Evolutionary conservation across 2,329 filamentous ascomycete genomes (phyloP).

Genomic region (Colletotrichum sp.): DNA sequence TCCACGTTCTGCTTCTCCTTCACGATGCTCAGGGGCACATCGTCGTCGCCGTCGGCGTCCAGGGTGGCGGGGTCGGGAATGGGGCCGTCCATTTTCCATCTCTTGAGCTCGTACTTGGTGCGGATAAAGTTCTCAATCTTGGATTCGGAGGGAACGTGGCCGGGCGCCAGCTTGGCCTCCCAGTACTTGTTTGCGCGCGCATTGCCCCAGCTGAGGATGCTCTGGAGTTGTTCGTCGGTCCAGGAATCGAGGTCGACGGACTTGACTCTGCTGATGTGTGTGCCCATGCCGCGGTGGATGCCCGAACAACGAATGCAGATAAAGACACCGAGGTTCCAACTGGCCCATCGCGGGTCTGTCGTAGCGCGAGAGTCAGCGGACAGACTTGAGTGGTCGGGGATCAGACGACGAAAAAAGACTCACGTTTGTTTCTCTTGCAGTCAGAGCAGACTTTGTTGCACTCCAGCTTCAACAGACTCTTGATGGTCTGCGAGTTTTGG

Average conservation of each 20-base stretch:
- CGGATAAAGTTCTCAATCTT: constrained; percentile 99
- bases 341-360: constrained; percentile 95
- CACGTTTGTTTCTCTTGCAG: constrained; percentile 99
- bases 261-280: constrained; percentile 97
- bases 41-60: constrained; percentile 84
- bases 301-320: constrained; percentile 98
- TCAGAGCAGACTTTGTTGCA: constrained; percentile 96
- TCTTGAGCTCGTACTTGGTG: constrained; percentile 98
- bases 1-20: constrained; percentile 71
- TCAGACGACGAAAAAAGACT: constrained; percentile 36
- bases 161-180: constrained; percentile 91
- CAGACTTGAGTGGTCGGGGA: neutral
- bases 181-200: constrained; percentile 97
- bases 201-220: constrained; percentile 95
- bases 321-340: constrained; percentile 97
- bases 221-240: constrained; percentile 98
- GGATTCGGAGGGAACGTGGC: constrained; percentile 91
- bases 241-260: constrained; percentile 97
- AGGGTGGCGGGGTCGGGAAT: constrained; percentile 92
- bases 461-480: constrained; percentile 92
- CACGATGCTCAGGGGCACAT: constrained; percentile 69
- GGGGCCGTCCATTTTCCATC: constrained; percentile 98
- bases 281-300: constrained; percentile 98
- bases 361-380: constrained; percentile 10
- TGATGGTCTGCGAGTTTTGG: constrained; percentile 92